Base-by-base conservation (phyloP, 2,329 filamentous ascomycete genomes). In the Fusarium pseudograminearum region DNA sequence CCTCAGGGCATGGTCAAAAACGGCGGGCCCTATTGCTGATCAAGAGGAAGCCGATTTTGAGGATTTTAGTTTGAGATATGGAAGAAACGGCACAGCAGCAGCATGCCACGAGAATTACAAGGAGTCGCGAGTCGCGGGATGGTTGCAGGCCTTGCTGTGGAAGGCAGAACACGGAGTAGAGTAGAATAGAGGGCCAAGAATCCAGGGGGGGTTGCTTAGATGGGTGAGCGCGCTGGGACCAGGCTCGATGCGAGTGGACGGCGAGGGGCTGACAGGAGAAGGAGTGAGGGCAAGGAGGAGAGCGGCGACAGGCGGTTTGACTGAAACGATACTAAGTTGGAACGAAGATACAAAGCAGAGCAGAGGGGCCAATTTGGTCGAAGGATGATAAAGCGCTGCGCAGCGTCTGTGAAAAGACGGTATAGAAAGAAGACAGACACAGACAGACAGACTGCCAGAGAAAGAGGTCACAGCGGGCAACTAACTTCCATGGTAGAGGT, bases 1-100 rank as follows among this genome's bases (percentile, higher is more conserved):
- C 71, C 77, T 78, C 72, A 78, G 74, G 75, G 75, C 78, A 79
- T 79, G 71, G 73, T 76, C 69, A 66, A 70, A 69, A 67, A 71
- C 75, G 75, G 74, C 70, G 75, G 69, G 72, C 69, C 52, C 75
- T 72, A 65, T 76, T 60, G 65, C 72, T 74, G 72, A 73, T 74
- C 73, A 72, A 63, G 55, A 70, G 74, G 69, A 56, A 44, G 67
- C 52, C 54, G 63, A 40, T 48, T 61, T 59, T 65, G 44, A 51
- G 26, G 44, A 62, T 64, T 57, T 51, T 57, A 60, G 65, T 65
- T 71, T 41, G 62, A 59, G 62, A 53, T 51, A 56, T 56, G 31
- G 51, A 44, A 44, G 63, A 61, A 62, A 50, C 61, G 45, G 61
- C 48, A 54, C 55, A 61, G 60, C 57, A 73, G 33, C 47, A 28